A percentile compares a stretch with the other conserved stretches of the same genome.
These are phyloP conservation scores for Alternaria viburni DNA, from an alignment of 2,329 filamentous ascomycete species.

Conservation along the genomic window DNA sequence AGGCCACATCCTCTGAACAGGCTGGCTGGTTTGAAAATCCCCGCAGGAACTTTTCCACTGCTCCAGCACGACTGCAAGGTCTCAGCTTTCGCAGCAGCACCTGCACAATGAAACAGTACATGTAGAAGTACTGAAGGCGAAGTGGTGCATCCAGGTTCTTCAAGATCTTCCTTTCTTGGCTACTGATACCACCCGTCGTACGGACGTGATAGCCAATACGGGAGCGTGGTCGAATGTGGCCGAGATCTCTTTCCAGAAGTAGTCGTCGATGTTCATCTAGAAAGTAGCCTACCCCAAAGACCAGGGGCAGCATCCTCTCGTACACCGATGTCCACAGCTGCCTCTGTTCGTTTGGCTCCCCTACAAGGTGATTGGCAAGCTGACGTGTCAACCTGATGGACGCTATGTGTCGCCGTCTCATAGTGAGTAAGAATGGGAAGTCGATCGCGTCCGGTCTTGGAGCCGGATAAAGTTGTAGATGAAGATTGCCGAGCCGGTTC, in stretches of 20 bases:
- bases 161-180: constrained; percentile 38
- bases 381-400: constrained; percentile 44
- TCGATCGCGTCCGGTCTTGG: constrained; percentile 37
- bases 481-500: constrained; percentile 41
- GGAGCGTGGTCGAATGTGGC: constrained; percentile 40
- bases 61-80: constrained; percentile 36
- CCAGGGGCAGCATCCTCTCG: constrained; percentile 46
- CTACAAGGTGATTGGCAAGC: constrained; percentile 41
- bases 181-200: constrained; percentile 37
- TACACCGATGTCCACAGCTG: constrained; percentile 46
- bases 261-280: constrained; percentile 44
- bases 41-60: constrained; percentile 38
- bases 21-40: constrained; percentile 42
- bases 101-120: constrained; percentile 47
- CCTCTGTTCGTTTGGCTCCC: constrained; percentile 36
- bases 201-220: constrained; percentile 45
- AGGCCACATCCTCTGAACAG: constrained; percentile 45
- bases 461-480: constrained; percentile 44
- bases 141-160: constrained; percentile 39
- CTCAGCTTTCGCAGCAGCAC: constrained; percentile 41
- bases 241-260: constrained; percentile 42
- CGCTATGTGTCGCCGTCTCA: constrained; percentile 45
- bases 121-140: constrained; percentile 47
- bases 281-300: constrained; percentile 47
- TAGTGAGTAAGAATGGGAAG: constrained; percentile 43